These are phyloP conservation scores for Penicillium parvum DNA, from an alignment of 495 filamentous ascomycete genomes.

Conservation along the genomic window DNA sequence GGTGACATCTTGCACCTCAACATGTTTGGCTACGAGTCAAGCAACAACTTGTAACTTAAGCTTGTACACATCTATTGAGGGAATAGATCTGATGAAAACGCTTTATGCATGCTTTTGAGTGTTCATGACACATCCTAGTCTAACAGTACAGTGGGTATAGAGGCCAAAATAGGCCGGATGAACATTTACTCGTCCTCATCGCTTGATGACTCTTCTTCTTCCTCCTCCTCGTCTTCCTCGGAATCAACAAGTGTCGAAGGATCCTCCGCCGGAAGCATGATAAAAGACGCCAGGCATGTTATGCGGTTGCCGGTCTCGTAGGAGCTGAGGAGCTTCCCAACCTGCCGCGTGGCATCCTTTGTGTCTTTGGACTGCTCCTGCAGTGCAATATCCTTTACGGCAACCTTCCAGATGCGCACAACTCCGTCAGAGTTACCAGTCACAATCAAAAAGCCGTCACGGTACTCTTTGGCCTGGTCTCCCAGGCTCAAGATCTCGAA, in stretches of 20 bases:
- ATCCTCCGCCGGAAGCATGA: conserved; percentile 58
- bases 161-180: conserved; percentile 1
- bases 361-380: conserved; percentile 13
- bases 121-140: conserved; percentile 12
- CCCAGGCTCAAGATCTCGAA: conserved; percentile 59
- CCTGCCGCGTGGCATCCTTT: conserved; percentile 41
- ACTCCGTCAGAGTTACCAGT: conserved; percentile 80
- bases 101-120: conserved; percentile 3
- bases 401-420: conserved; percentile 68
- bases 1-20: not conserved
- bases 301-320: conserved; percentile 86
- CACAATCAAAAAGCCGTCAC: conserved; percentile 52
- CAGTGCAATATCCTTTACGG: conserved; percentile 25
- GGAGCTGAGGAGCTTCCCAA: conserved; percentile 69
- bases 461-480: conserved; percentile 28
- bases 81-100: too few relatives aligned
- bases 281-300: conserved; percentile 81
- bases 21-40: not conserved
- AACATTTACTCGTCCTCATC: conserved; percentile 40
- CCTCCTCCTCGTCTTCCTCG: conserved; percentile 32
- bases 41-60: not conserved
- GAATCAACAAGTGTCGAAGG: conserved; percentile 29
- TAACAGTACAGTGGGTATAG: conserved; percentile 30
- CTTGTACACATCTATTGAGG: too few relatives aligned
- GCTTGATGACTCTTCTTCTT: conserved; percentile 42